phyloP scores from a whole-genome alignment of 140 eudicot genomes.

The Senecio squalidus region DNA sequence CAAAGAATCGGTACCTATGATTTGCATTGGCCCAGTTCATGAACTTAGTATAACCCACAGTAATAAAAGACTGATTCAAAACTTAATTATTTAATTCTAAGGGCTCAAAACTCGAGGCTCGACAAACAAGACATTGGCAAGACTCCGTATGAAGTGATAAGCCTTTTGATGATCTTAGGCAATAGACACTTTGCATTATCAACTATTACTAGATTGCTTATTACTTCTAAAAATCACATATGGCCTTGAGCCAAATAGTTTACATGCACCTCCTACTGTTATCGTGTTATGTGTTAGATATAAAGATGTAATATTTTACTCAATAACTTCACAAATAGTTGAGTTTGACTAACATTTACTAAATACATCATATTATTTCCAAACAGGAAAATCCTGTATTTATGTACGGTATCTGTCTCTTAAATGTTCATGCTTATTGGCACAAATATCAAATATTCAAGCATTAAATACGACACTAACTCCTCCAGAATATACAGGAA shows the following conservation, averaged over 20 bases:
- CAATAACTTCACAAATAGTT: background rate
- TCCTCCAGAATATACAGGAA: background rate
- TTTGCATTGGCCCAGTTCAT: background rate
- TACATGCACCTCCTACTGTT: background rate
- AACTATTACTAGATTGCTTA: constrained; percentile 1
- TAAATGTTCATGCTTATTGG: background rate
- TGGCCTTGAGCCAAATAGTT: background rate
- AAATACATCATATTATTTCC: background rate
- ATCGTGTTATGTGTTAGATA: no score
- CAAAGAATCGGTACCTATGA: no score
- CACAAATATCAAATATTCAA: background rate
- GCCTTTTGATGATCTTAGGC: background rate
- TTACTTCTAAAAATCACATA: background rate
- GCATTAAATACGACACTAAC: background rate
- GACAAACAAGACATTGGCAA: background rate
- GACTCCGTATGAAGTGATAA: background rate
- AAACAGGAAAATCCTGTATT: background rate
- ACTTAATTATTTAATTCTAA: background rate
- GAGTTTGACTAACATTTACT: background rate
- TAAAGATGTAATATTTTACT: no score
- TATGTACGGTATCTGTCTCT: background rate
- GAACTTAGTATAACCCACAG: background rate
- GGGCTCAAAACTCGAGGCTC: background rate
- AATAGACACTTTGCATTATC: background rate
- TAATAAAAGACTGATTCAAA: background rate